These are phyloP conservation scores for Phoma sp. DNA, from an alignment of 2,329 filamentous ascomycete genomes.

Conservation along the genomic window DNA sequence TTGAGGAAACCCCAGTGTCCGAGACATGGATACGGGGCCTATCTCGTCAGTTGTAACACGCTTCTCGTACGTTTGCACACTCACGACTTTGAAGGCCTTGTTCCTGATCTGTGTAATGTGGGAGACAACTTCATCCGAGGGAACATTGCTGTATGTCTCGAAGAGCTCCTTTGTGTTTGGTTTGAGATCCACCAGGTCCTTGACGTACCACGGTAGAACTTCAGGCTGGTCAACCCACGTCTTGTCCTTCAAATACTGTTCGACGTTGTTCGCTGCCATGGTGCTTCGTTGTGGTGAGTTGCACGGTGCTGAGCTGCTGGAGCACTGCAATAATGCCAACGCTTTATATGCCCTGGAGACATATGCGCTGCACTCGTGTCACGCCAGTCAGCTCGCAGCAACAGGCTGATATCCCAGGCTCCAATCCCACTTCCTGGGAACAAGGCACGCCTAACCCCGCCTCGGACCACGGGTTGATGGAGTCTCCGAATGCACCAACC, in stretches of 20 bases:
- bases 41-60: conserved; percentile 1
- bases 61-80: not conserved
- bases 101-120: conserved; percentile 48
- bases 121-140: conserved; percentile 42
- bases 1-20: conserved; percentile 49
- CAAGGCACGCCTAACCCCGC: conserved; percentile 13
- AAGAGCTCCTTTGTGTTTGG: conserved; percentile 45
- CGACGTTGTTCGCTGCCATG: conserved; percentile 25
- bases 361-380: not conserved
- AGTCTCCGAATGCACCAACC: not conserved
- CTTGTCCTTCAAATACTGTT: conserved; percentile 26
- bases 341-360: not conserved
- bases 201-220: conserved; percentile 41
- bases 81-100: conserved; percentile 42
- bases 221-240: conserved; percentile 30
- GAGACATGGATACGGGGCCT: conserved; percentile 49
- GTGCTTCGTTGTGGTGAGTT: not conserved
- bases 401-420: conserved; percentile 7
- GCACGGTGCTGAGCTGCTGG: not conserved
- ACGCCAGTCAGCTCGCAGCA: not conserved
- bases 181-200: conserved; percentile 38
- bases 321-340: too few relatives aligned
- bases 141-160: conserved; percentile 50
- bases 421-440: not conserved
- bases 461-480: not conserved